These are phyloP conservation scores for Pseudodiploospora longispora DNA, from an alignment of 2,329 filamentous ascomycete species.

Conservation along the genomic window DNA sequence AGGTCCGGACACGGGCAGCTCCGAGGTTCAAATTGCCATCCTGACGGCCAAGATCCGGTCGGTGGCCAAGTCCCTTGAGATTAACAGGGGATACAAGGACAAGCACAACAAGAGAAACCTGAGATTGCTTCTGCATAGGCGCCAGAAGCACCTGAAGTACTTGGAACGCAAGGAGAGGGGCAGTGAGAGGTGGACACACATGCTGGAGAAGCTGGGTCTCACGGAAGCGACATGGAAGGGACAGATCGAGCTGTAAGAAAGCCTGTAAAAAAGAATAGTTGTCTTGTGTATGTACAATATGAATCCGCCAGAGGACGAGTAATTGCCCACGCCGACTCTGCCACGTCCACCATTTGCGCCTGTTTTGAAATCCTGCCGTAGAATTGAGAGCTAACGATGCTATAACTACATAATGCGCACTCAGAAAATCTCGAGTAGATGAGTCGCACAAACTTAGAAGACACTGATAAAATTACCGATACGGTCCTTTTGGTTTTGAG, in stretches of 20 bases:
- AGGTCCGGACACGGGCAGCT: conserved; percentile 90
- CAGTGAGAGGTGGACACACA: conserved; percentile 79
- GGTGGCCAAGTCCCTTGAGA: conserved; percentile 63
- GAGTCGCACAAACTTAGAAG: conserved; percentile 49
- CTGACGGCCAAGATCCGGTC: conserved; percentile 88
- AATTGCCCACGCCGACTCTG: conserved; percentile 11
- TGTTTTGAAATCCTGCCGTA: conserved; percentile 22
- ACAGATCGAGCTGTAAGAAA: conserved; percentile 54
- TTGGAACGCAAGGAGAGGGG: conserved; percentile 84
- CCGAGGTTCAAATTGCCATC: conserved; percentile 96
- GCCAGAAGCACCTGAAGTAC: conserved; percentile 84
- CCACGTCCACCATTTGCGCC: conserved; percentile 22
- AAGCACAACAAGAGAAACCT: conserved; percentile 93
- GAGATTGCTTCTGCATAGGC: conserved; percentile 73
- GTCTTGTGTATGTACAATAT: conserved; percentile 44
- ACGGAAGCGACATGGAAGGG: conserved; percentile 83
- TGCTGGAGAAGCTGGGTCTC: conserved; percentile 77
- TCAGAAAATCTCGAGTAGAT: conserved; percentile 15
- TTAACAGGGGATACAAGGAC: conserved; percentile 65
- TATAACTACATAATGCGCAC: conserved; percentile 35
- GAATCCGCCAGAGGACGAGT: conserved; percentile 22
- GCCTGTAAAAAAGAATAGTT: conserved; percentile 35
- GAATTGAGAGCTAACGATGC: conserved; percentile 29
- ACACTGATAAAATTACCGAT: conserved; percentile 99
- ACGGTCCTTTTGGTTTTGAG: conserved; percentile 97